Conservation (phyloP, 352 stramenopile genomes). For the Peronospora belbahrii region DNA sequence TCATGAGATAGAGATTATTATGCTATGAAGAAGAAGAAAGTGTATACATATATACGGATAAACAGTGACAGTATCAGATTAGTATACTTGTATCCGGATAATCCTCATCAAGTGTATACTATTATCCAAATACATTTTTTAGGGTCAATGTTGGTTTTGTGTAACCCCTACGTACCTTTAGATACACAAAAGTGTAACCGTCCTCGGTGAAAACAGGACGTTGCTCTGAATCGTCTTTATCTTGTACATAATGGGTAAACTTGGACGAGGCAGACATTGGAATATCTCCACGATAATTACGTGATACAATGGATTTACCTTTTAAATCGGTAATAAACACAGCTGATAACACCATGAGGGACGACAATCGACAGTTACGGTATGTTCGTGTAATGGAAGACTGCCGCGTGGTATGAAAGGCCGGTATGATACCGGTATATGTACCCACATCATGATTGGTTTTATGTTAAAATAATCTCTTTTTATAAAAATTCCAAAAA, state of each 20-base stretch:
- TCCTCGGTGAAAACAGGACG: slow-evolving; percentile 91
- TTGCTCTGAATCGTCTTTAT: slow-evolving; percentile 92
- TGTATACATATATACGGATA: no score
- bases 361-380: no score
- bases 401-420: slow-evolving; percentile 15
- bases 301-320: slow-evolving; percentile 98
- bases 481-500: no score
- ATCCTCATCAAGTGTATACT: no score
- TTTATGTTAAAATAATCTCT: no score
- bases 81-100: slow-evolving; percentile 3
- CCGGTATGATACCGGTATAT: background rate
- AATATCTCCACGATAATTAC: slow-evolving; percentile 99
- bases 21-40: slow-evolving; percentile 79
- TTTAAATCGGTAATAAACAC: slow-evolving; percentile 99
- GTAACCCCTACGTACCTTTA: slow-evolving; percentile 69
- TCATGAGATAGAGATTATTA: slow-evolving; percentile 99
- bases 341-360: slow-evolving; percentile 96
- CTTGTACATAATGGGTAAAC: slow-evolving; percentile 89
- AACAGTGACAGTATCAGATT: no score
- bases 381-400: no score
- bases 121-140: no score
- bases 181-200: slow-evolving; percentile 92
- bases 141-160: no score
- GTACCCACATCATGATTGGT: background rate
- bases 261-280: slow-evolving; percentile 88